A percentile compares a stretch with the other conserved stretches of the same genome.
phyloP scores from a whole-genome alignment of 2,329 filamentous ascomycete species.

The Scytalidium lignicola region DNA sequence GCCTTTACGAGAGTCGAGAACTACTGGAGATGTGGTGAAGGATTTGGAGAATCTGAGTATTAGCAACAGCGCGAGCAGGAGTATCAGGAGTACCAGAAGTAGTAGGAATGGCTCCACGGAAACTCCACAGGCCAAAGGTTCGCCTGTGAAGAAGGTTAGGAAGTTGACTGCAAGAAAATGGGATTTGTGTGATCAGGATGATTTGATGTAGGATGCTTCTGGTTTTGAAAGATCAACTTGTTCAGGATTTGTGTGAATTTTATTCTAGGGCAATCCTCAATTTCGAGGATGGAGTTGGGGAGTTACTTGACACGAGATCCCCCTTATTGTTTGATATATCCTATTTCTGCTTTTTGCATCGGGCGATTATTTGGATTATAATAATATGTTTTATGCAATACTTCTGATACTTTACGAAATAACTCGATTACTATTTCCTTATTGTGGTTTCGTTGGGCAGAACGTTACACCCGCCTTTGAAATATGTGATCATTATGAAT shows the following conservation, averaged over 20 bases:
- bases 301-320: not conserved
- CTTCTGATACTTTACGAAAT: too few species aligned
- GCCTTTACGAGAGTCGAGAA: constrained; percentile 7
- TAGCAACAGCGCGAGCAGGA: constrained; percentile 1
- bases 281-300: constrained; percentile 50
- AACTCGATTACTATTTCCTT: too few species aligned
- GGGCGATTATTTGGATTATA: too few species aligned
- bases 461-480: too few species aligned
- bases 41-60: constrained; percentile 2
- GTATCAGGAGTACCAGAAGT: not conserved
- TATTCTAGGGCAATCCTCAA: constrained; percentile 48
- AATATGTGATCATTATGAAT: too few species aligned
- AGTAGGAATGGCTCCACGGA: not conserved
- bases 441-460: too few species aligned
- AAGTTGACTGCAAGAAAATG: constrained; percentile 25
- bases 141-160: constrained; percentile 22
- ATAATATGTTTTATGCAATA: too few species aligned
- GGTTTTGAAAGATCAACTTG: constrained; percentile 42
- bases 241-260: constrained; percentile 61
- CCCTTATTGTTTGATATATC: not conserved
- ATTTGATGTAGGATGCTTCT: constrained; percentile 28
- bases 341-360: too few species aligned
- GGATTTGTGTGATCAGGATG: constrained; percentile 23
- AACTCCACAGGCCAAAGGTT: constrained; percentile 1
- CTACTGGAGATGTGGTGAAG: not conserved